These are phyloP conservation scores for Leishmania guyanensis DNA, from an alignment of 208 protist species.

Conservation along the genomic window DNA sequence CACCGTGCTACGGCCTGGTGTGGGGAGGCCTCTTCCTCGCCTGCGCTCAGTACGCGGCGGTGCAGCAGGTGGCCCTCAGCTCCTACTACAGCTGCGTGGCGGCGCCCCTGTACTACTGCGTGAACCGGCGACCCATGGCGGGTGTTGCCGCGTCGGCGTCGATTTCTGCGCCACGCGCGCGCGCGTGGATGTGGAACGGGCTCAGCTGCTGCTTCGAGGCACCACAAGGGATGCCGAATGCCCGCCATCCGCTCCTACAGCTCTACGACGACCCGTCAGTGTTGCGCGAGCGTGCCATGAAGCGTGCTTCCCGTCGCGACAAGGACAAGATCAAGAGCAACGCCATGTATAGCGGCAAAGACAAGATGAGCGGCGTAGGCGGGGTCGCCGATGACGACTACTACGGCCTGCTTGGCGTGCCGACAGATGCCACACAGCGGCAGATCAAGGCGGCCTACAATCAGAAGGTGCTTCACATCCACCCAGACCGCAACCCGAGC, in stretches of 20 bases:
- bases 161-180: conserved; percentile 11
- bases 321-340: conserved; percentile 23
- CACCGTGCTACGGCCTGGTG: conserved; percentile 46
- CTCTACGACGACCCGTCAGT: conserved; percentile 25
- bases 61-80: conserved; percentile 68
- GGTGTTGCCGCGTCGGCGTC: conserved; percentile 17
- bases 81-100: conserved; percentile 45
- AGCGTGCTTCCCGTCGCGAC: conserved; percentile 37
- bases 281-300: conserved; percentile 52
- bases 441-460: conserved; percentile 92
- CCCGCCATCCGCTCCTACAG: conserved; percentile 43
- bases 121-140: conserved; percentile 32
- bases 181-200: conserved; percentile 39
- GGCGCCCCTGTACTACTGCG: conserved; percentile 45
- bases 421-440: conserved; percentile 52
- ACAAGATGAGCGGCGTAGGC: conserved; percentile 1
- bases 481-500: conserved; percentile 88
- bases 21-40: conserved; percentile 66
- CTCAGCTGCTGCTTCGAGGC: conserved; percentile 52
- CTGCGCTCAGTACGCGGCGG: conserved; percentile 66
- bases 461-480: conserved; percentile 79
- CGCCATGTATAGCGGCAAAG: conserved; percentile 33
- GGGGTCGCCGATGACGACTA: conserved; percentile 49
- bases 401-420: conserved; percentile 80
- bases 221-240: conserved; percentile 22